Base-by-base conservation (phyloP, 148 eudicot genomes). In the Rhododendron williamsianum region DNA sequence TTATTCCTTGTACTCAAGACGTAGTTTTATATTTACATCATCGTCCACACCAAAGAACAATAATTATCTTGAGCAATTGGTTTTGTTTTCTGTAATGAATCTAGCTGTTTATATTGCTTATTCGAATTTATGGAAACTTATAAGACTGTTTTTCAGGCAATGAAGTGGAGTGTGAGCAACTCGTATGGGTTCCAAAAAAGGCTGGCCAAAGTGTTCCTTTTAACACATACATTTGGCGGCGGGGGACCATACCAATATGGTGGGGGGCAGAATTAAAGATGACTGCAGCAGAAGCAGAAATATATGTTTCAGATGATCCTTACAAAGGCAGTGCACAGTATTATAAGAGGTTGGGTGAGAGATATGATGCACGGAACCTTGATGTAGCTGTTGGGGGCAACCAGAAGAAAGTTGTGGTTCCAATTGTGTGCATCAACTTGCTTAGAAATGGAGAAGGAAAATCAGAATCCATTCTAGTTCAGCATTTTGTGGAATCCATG, bases 101-200 rank as follows among this genome's bases (percentile, higher is more conserved):
- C 71, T 71, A 58, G 13, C 38, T 38, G 76, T 86, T 82, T 51
- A 82, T 82, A 69, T 86, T 85, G 4, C 33, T 65, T 60, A 48
- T 21, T 71, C 81, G 36, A 25, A 71, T 71, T 71, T 76, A 21
- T 69, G 54, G 51, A 45, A 76, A 72, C 80, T 79, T 88, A 83
- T 77, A 56, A 65, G 73, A 60, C 58, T 78, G 38, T 71, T 41
- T 81, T 83, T 38, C 93, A 96, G 99, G 99, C 87, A 96, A 96
- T 91, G 99, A 96, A 89, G 97, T 96, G 88, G 99, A 96, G 91
- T 96, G 99, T 87, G 99, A 96, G 90, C 99, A 96, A 90, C 91
- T 96, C 90, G 98, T 95, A 81, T 96, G 99, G 99, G 91, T 95
- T 82, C 98, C 98, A 38, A 94, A 89, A 90, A 90, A 80, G 84